A percentile compares a stretch with the other conserved stretches of the same genome.
Conservation (phyloP, 495 filamentous ascomycete species). For the Aspergillus taichungensis region DNA sequence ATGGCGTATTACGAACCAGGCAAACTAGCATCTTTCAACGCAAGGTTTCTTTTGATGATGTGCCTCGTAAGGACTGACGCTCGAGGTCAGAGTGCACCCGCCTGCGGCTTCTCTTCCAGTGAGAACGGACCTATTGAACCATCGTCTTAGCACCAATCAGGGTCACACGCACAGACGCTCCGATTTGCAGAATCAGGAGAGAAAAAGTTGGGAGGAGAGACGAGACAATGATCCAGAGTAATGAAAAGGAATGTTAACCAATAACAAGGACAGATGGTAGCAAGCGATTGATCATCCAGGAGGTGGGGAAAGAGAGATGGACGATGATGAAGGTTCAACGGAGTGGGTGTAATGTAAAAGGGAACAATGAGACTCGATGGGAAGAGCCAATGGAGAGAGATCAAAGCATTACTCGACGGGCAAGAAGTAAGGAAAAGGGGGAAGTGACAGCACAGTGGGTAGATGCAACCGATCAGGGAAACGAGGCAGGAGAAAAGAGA, state of each 20-base stretch:
- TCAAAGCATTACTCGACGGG: too few relatives aligned
- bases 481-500: slow-evolving; percentile 12
- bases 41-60: neutral
- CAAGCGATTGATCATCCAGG: too few relatives aligned
- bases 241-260: neutral
- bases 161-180: too few relatives aligned
- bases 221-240: neutral
- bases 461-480: neutral
- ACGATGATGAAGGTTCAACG: too few relatives aligned
- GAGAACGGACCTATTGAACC: too few relatives aligned
- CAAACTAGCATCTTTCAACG: slow-evolving; percentile 12
- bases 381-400: too few relatives aligned
- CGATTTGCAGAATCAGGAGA: too few relatives aligned
- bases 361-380: too few relatives aligned
- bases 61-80: neutral
- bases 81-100: neutral
- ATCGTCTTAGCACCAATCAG: too few relatives aligned
- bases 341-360: too few relatives aligned
- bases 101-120: too few relatives aligned
- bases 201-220: neutral
- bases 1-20: slow-evolving; percentile 6
- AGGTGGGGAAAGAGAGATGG: too few relatives aligned
- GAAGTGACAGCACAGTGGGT: neutral
- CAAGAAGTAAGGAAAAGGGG: neutral
- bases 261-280: neutral